Evolutionary conservation across 257 asterid species (phyloP), one percentile per base, ranked within the genome.

Genomic region (Rehmannia glutinosa): DNA sequence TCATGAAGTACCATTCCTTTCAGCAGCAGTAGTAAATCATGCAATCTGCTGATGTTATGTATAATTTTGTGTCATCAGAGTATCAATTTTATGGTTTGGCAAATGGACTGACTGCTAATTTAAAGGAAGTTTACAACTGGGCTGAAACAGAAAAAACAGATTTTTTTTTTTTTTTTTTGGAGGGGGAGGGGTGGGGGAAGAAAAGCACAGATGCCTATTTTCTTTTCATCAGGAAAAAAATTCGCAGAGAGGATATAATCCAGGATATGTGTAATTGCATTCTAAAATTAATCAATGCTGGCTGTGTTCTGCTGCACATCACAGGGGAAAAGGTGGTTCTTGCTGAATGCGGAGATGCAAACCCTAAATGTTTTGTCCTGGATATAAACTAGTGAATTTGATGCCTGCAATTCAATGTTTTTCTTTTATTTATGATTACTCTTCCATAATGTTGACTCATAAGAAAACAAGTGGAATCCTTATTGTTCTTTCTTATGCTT

Each of bases 401-500:
- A n/a, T n/a, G n/a, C n/a, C n/a, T n/a, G n/a, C n/a, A n/a, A n/a
- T n/a, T n/a, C n/a, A n/a, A 42, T 7, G 13, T 42, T 1, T 47
- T 16, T 47, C 21, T 6, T 6, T 19, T 1, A 23, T 19, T n/a
- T n/a, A n/a, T n/a, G n/a, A n/a, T n/a, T n/a, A n/a, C n/a, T n/a
- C n/a, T n/a, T n/a, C n/a, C n/a, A n/a, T 8, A 50, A 50, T 19
- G 4, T 35, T 46, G 71, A n/a, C 43, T 54, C 33, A 16, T 61
- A 13, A 61, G 64, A 23, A 62, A 33, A 57, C 49, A 17, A 27
- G 30, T 30, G 51, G 19, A 27, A 10, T 42, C 38, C 60, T 59
- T 41, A 62, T n/a, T 66, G 38, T 50, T 75, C 41, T 39, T 58
- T 64, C 51, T 60, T 71, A 21, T 74, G 69, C 49, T 63, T 50